Base-by-base conservation (phyloP, 2,329 filamentous ascomycete species). In the Colletotrichum plurivorum region DNA sequence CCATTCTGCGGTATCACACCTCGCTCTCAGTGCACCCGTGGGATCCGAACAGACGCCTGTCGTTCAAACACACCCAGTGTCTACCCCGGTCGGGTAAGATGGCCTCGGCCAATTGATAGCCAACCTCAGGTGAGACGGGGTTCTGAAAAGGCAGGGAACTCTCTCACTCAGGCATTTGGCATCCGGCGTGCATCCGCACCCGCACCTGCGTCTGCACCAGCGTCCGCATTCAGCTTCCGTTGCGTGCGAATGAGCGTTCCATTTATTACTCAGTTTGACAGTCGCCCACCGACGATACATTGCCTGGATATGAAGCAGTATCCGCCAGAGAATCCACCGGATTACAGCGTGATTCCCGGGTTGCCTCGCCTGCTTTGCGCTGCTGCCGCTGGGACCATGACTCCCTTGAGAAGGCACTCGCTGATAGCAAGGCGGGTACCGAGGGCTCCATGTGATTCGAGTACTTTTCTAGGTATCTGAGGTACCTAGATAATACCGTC, bases 1-100 rank as follows among this genome's bases (percentile, higher is more conserved):
- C 66, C 61, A 51, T 13, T 43, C 45, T 54, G 63, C 49, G 56
- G 57, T 45, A 51, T 62, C 63, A 56, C 49, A 54, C 51, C 41
- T 41, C 49, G 53, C 66, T 43, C 31, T 66, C 41, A 41, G 41
- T 53, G 15, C 51, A 66, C 49, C 55, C 62, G 65, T n/a, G 43
- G 56, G 49, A 69, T 69, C 62, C 66, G 66, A 55, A 69, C 66
- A 55, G 54, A 45, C 49, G 39, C n/a, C 15, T 16, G 15, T 39
- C 15, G 16, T 13, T 39, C 43, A 69, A 60, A 69, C 41, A 49
- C 54, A 66, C 66, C 48, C 55, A 45, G 22, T 36, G 15, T 13
- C 55, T 60, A 60, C 36, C 66, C 55, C 46, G 49, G 55, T 66
- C 62, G 9, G 65, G 61, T 25, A 65, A 67, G 52, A 22, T n/a